Evolutionary conservation across 2,329 filamentous ascomycete genomes (phyloP).

Genomic region (Penicillium hesseltinei): DNA sequence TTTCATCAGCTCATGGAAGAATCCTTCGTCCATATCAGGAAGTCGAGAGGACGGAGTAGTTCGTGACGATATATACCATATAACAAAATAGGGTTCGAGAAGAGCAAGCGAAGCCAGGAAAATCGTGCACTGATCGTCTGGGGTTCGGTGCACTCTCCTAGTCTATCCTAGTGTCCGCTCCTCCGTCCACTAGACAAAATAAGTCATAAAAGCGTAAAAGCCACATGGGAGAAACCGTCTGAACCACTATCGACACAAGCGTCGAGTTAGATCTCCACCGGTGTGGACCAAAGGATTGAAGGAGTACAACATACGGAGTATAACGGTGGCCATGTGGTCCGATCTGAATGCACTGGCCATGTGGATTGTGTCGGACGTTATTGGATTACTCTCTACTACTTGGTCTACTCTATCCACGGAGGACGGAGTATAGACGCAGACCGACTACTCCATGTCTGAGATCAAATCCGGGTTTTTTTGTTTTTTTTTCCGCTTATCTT

Average conservation of each 20-base stretch:
- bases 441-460: neutral
- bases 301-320: neutral
- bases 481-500: neutral
- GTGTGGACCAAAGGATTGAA: neutral
- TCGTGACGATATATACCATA: neutral
- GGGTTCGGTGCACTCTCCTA: neutral
- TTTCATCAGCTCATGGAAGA: neutral
- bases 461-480: neutral
- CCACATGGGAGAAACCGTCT: neutral
- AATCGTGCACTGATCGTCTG: slow-evolving; percentile 4
- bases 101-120: neutral
- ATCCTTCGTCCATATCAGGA: neutral
- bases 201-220: neutral
- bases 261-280: neutral
- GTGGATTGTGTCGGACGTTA: neutral
- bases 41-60: neutral
- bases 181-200: neutral
- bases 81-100: neutral
- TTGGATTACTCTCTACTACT: neutral
- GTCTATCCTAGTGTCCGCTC: neutral
- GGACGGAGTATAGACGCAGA: neutral
- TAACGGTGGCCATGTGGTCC: slow-evolving; percentile 3
- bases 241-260: neutral
- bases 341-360: slow-evolving; percentile 1
- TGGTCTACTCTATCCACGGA: neutral